Evolutionary conservation across 257 asterid genomes (phyloP), one percentile per base, ranked within the genome.

Genomic region (Prunella vulgaris): DNA sequence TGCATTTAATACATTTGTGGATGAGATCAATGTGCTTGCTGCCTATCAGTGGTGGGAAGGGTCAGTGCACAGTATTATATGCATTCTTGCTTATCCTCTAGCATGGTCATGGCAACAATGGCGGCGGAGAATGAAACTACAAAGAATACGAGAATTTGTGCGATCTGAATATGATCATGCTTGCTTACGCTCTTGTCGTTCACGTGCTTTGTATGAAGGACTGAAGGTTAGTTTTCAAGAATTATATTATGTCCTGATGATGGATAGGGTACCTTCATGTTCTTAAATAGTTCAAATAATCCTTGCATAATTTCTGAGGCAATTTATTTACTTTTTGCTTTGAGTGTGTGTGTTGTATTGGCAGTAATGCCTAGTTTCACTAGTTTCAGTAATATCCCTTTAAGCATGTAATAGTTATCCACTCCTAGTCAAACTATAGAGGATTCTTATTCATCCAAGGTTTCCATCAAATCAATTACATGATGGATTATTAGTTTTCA

Each of bases 11-110:
- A 75, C 86, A 22, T 94, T 94, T 71, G 98, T 91, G 73, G 97
- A 91, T 64, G 99, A 94, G 84, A 83, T 92, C 63, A 91, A 94
- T 78, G 83, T 82, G 62, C 87, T 94, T 74, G 95, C 96, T 48
- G 77, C 93, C 58, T 94, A 94, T 82, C 97, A 94, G 71, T 94
- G 99, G 99, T 94, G 99, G 99, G 99, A 94, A 83, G 98, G 98
- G 20, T 86, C 99, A 24, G 84, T 92, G 60, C 86, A 91, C 71
- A 89, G 84, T 77, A 83, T 94, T 76, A 85, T 91, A 12, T 89
- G 95, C 77, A 61, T 91, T 75, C 78, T 86, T 64, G 97, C 87
- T 69, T 94, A 86, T 82, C 97, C 98, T 77, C 87, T 94, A 78
- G 95, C 97, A 68, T 91, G 98, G 97, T 94, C 98, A 38, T 94